These are phyloP conservation scores for Mucor ambiguus DNA, from an alignment of 371 early-diverging fungal species.

Conservation along the genomic window DNA sequence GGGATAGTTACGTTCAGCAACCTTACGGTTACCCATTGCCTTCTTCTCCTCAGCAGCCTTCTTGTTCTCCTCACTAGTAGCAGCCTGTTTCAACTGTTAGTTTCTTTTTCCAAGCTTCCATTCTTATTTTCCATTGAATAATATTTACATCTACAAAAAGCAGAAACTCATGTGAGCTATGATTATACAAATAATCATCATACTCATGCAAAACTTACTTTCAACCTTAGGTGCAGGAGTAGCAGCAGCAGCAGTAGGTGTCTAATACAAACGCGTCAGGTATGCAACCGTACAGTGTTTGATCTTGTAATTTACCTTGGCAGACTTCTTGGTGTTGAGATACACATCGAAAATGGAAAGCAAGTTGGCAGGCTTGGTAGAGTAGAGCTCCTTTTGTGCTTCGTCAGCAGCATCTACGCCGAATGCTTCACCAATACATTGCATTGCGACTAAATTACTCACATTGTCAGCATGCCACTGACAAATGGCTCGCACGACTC, in stretches of 20 bases:
- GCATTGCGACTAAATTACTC: slow-evolving; percentile 72
- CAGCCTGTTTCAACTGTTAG: not conserved
- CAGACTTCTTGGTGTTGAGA: slow-evolving; percentile 77
- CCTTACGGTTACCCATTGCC: slow-evolving; percentile 81
- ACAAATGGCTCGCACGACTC: not conserved
- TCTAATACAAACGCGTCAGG: slow-evolving; percentile 2
- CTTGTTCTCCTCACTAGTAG: slow-evolving; percentile 62
- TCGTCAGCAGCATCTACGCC: slow-evolving; percentile 79
- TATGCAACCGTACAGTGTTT: not conserved
- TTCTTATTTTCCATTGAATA: not conserved
- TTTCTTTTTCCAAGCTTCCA: not conserved
- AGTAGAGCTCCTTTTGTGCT: slow-evolving; percentile 63
- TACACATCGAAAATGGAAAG: slow-evolving; percentile 90
- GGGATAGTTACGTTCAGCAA: slow-evolving; percentile 78
- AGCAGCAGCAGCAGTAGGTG: slow-evolving; percentile 3
- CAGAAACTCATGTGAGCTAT: slow-evolving; percentile 9
- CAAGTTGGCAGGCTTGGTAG: slow-evolving; percentile 85
- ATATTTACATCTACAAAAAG: slow-evolving; percentile 13
- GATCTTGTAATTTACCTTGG: slow-evolving; percentile 22
- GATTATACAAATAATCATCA: slow-evolving; percentile 12
- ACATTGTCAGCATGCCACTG: not conserved
- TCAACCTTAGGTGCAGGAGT: slow-evolving; percentile 12
- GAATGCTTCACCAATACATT: slow-evolving; percentile 95
- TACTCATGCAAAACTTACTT: slow-evolving; percentile 18
- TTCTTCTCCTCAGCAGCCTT: slow-evolving; percentile 87